Evolutionary conservation across 306 rosid genomes (phyloP), one percentile per base, ranked within the genome.

Genomic region (Medicago arabica): DNA sequence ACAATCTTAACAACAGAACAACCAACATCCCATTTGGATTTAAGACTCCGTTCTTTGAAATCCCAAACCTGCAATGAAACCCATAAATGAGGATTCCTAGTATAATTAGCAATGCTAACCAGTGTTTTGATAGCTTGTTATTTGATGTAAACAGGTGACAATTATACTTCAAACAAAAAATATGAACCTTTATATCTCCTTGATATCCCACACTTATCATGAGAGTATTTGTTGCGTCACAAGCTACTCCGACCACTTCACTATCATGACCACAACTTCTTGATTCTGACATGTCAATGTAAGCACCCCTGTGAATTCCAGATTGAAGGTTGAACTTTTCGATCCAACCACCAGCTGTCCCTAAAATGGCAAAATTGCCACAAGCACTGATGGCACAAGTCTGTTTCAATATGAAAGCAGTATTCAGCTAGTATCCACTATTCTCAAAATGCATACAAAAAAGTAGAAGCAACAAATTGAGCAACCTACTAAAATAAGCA

Each of bases 281-380:
- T 81, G 75, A 82, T 85, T 85, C 92, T 34, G 87, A 78, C 15
- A 18, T 63, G 83, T 95, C 97, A 49, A 77, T 60, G 80, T 95
- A 95, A 81, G 85, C 83, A 60, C 98, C 97, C 82, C 97, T 85
- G 54, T 90, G 81, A 67, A 89, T 83, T 81, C 98, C 98, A 36
- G 98, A 95, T 77, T 95, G 98, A 88, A 95, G 96, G 76, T 61
- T 61, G 81, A 95, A 92, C 64, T 87, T 89, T 83, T 95, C 98
- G 75, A 95, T 86, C 96, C 98, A 95, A 74, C 98, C 98, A 87
- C 86, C 93, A n/a, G 87, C 93, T 61, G 98, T 95, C 71, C 98
- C 98, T 73, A 95, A 80, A 67, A 95, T 12, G 51, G 93, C 97
- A 80, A 92, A 92, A 85, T 95, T 95, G 75, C 98, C 98, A 86